A percentile compares a stretch with the other conserved stretches of the same genome.
Conservation (phyloP, 1,139 yeast species). For the Geotrichum histeridarum region DNA sequence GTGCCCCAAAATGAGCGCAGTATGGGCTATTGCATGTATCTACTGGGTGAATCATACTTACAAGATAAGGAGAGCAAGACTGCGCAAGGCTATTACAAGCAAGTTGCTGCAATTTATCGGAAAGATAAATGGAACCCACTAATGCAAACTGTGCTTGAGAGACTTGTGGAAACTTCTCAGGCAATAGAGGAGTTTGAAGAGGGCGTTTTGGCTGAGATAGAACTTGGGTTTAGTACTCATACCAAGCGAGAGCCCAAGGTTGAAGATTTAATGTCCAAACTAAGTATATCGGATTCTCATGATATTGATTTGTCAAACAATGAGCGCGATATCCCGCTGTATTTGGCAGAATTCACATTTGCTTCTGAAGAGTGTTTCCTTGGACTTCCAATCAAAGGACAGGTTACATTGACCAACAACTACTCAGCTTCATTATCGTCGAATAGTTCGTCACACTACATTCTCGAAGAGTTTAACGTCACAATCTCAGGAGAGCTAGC, state of each 20-base stretch:
- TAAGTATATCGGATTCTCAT: not conserved
- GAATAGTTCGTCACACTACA: not conserved
- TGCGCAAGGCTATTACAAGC: slow-evolving; percentile 36
- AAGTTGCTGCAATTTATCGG: slow-evolving; percentile 28
- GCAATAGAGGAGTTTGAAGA: slow-evolving; percentile 18
- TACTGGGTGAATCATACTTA: slow-evolving; percentile 34
- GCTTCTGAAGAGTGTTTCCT: slow-evolving; percentile 25
- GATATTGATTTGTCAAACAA: not conserved
- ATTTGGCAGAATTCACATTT: slow-evolving; percentile 25
- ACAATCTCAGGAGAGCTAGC: slow-evolving; percentile 22
- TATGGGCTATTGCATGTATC: slow-evolving; percentile 36
- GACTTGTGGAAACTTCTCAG: slow-evolving; percentile 23
- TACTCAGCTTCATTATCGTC: slow-evolving; percentile 7
- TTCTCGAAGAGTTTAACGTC: slow-evolving; percentile 17
- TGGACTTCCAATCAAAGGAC: slow-evolving; percentile 26
- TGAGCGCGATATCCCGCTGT: slow-evolving; percentile 11
- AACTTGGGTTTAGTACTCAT: slow-evolving; percentile 7
- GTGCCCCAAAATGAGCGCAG: slow-evolving; percentile 38
- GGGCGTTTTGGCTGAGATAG: slow-evolving; percentile 24
- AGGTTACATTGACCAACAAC: slow-evolving; percentile 24
- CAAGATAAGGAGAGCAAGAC: slow-evolving; percentile 35
- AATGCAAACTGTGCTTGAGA: slow-evolving; percentile 22
- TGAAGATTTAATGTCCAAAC: not conserved
- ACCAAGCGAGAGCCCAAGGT: not conserved
- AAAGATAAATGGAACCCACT: slow-evolving; percentile 30